Base-by-base conservation (phyloP, 164 flowering plant species). In the Hamamelis virginiana region DNA sequence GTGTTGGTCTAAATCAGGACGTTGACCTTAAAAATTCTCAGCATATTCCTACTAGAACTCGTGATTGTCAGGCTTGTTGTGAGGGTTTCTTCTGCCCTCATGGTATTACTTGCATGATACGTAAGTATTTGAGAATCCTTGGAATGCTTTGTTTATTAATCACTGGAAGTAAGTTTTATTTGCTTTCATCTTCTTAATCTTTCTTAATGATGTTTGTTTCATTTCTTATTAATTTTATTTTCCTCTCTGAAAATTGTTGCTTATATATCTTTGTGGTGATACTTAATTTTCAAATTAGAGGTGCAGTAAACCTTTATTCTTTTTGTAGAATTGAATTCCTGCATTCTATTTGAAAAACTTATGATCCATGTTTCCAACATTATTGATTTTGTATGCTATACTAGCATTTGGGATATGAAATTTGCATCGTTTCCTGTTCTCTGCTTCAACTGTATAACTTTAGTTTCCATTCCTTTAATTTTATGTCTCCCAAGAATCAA, bases 51-150 rank as follows among this genome's bases (percentile, higher is more conserved):
- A 3, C 66, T 8, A 78, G 91, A 74, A 73, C 75, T 63, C 59
- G 9, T 3, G 52, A 74, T 59, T 87, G 91, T 57, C 70, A 74
- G 59, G 46, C 87, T 18, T 87, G 91, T 62, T 87, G 91, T 65
- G 88, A 78, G 61, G 91, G 91, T 6, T 87, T 87, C 79, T 86
- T 86, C 78, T 86, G 90, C 64, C 90, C 90, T 62, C 81, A 69
- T 22, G 90, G 90, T 46, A 63, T 86, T 45, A 83, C 90, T 1
- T 86, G 90, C 81, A 86, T 86, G 90, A 84, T 86, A 21, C 90
- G 90, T 86, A 75, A 81, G 90, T 74, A 59, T 55, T 48, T 55
- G 8, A 51, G 28, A 23, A 43, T 68, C 38, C 22, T 50, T 60
- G 1, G 0, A 53, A 66, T 59, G 33, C 44, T 63, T 61, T 58